Percentiles rank a stretch among this genome's conserved stretches.
Evolutionary conservation across 2,329 filamentous ascomycete species (phyloP).

Genomic region (Cladosporium sp.): DNA sequence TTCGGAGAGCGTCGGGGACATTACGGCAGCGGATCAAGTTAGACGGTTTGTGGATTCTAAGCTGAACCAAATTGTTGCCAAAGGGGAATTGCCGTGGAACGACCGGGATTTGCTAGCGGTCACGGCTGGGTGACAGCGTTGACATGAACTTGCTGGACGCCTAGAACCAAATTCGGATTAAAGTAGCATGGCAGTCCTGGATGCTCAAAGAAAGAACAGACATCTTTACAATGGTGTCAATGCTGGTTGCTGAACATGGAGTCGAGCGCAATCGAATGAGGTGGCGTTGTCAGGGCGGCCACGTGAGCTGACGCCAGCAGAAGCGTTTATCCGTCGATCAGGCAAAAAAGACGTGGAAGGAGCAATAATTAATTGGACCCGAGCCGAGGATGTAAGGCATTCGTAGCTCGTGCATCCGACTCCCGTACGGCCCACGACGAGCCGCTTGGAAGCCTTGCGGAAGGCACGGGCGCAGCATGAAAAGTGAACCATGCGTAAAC

Average conservation of each 20-base stretch:
- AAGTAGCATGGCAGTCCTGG: too few species aligned
- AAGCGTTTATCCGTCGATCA: background rate
- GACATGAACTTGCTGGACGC: background rate
- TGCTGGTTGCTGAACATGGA: too few species aligned
- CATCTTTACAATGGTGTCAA: too few species aligned
- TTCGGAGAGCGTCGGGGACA: slow-evolving; percentile 1
- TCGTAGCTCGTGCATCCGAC: slow-evolving; percentile 1
- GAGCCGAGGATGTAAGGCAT: background rate
- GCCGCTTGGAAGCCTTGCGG: background rate
- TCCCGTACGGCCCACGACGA: slow-evolving; percentile 6
- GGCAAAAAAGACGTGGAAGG: slow-evolving; percentile 7
- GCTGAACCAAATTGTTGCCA: background rate
- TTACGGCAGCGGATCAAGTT: background rate
- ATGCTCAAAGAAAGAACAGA: too few species aligned
- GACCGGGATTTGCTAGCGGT: background rate
- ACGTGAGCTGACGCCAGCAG: slow-evolving; percentile 1
- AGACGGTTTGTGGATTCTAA: slow-evolving; percentile 4
- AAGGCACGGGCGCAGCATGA: background rate
- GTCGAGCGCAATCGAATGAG: background rate
- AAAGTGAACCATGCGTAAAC: background rate
- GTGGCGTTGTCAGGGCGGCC: slow-evolving; percentile 4
- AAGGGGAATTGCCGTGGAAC: slow-evolving; percentile 2
- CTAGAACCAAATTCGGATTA: too few species aligned
- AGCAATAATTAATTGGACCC: background rate
- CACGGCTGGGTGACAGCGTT: background rate